Conservation (phyloP, 768 basidiomycete genomes). For the Tulasnella sp. region DNA sequence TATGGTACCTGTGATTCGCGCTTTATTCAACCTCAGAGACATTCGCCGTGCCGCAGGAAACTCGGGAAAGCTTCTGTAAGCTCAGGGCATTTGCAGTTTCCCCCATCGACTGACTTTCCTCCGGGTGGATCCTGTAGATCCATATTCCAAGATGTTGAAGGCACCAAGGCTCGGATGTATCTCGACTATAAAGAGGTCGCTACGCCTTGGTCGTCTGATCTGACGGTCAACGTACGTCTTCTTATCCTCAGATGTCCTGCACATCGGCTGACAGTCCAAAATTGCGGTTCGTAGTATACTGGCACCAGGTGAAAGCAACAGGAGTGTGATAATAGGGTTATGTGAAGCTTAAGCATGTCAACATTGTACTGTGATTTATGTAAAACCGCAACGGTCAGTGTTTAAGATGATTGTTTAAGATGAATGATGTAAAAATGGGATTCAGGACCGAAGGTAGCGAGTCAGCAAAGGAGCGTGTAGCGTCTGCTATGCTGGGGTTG, state of each 20-base stretch:
- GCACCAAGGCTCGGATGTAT: not conserved
- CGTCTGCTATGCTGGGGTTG: too few relatives aligned
- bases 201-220: not conserved
- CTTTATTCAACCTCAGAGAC: slow-evolving; percentile 47
- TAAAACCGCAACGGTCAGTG: not conserved
- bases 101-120: not conserved
- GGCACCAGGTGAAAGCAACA: not conserved
- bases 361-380: not conserved
- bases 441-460: too few relatives aligned
- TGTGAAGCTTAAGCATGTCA: not conserved
- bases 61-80: slow-evolving; percentile 45
- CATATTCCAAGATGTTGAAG: not conserved
- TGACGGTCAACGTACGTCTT: too few relatives aligned
- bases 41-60: slow-evolving; percentile 56
- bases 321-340: not conserved
- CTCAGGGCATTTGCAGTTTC: not conserved
- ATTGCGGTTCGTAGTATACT: too few relatives aligned
- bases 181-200: not conserved
- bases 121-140: not conserved
- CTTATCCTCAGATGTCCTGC: too few relatives aligned
- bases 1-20: slow-evolving; percentile 50
- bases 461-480: too few relatives aligned
- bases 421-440: too few relatives aligned
- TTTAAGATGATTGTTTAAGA: too few relatives aligned
- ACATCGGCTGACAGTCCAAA: too few relatives aligned